Evolutionary conservation across 108 stramenopile species (phyloP).

Genomic region (Conticribra guillardii): DNA sequence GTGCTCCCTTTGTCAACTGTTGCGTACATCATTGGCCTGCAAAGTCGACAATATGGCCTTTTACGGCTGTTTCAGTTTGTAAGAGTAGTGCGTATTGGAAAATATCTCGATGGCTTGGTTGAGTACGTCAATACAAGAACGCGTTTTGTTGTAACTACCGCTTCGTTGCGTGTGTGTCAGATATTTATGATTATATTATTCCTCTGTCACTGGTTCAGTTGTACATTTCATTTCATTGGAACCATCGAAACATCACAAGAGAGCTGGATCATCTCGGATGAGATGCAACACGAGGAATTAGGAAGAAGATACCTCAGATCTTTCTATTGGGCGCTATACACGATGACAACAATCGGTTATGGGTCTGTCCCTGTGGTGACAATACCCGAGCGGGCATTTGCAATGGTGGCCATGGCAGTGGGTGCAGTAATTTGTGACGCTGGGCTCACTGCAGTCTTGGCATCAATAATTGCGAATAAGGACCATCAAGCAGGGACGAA

Average conservation of each 20-base stretch:
- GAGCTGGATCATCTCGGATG: constrained; percentile 41
- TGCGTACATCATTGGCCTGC: constrained; percentile 17
- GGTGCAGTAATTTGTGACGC: constrained; percentile 72
- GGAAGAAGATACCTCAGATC: constrained; percentile 46
- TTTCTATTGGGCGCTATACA: constrained; percentile 61
- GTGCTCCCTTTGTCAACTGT: constrained; percentile 34
- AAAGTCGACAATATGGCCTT: constrained; percentile 25
- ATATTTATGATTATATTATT: constrained; percentile 49
- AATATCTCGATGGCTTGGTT: constrained; percentile 41
- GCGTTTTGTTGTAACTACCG: constrained; percentile 42
- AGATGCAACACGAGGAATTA: constrained; percentile 14
- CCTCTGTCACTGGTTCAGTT: constrained; percentile 51
- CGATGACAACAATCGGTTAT: constrained; percentile 63
- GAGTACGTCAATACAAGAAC: constrained; percentile 38
- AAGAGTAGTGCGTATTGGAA: constrained; percentile 33
- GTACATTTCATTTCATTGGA: constrained; percentile 52
- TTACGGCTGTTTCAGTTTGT: constrained; percentile 47
- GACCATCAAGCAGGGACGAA: constrained; percentile 60
- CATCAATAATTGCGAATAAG: constrained; percentile 48
- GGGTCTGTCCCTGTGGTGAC: constrained; percentile 52
- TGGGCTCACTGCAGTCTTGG: constrained; percentile 62
- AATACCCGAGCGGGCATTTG: constrained; percentile 55
- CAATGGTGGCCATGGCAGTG: constrained; percentile 59
- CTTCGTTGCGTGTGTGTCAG: constrained; percentile 39
- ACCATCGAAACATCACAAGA: constrained; percentile 3